Evolutionary conservation across 805 yeast genomes (phyloP).

Genomic region (Cyberlindnera petersonii): DNA sequence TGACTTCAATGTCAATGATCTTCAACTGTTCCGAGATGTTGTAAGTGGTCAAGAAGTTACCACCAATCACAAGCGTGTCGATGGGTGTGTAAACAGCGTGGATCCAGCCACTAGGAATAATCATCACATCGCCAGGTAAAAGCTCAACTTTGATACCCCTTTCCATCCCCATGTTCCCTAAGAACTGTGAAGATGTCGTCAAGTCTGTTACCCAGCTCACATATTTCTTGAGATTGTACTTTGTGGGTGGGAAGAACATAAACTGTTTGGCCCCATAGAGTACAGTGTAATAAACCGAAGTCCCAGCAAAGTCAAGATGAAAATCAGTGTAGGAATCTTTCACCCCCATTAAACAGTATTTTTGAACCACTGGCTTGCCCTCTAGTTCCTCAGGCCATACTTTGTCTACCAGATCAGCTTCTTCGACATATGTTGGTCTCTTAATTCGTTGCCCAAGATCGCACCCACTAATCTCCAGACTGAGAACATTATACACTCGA

Average conservation of each 20-base stretch:
- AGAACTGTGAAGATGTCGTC: slow-evolving; percentile 60
- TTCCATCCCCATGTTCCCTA: slow-evolving; percentile 47
- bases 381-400: slow-evolving; percentile 47
- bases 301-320: slow-evolving; percentile 90
- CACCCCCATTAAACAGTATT: slow-evolving; percentile 85
- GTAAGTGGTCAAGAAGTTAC: slow-evolving; percentile 70
- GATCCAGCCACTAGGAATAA: slow-evolving; percentile 91
- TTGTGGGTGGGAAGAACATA: slow-evolving; percentile 75
- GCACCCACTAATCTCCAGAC: slow-evolving; percentile 69
- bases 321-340: slow-evolving; percentile 79
- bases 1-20: slow-evolving; percentile 57
- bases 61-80: slow-evolving; percentile 83
- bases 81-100: slow-evolving; percentile 83
- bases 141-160: slow-evolving; percentile 54
- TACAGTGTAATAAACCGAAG: slow-evolving; percentile 85
- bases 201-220: slow-evolving; percentile 68
- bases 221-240: slow-evolving; percentile 55
- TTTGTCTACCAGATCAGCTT: slow-evolving; percentile 63
- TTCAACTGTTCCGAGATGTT: slow-evolving; percentile 56
- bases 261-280: slow-evolving; percentile 73
- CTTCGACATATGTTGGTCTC: slow-evolving; percentile 64
- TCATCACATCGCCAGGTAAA: slow-evolving; percentile 63
- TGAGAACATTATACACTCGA: slow-evolving; percentile 73
- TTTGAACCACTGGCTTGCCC: slow-evolving; percentile 56
- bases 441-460: slow-evolving; percentile 41